Evolutionary conservation across 306 rosid species (phyloP).

Genomic region (Vachellia pachyceras): DNA sequence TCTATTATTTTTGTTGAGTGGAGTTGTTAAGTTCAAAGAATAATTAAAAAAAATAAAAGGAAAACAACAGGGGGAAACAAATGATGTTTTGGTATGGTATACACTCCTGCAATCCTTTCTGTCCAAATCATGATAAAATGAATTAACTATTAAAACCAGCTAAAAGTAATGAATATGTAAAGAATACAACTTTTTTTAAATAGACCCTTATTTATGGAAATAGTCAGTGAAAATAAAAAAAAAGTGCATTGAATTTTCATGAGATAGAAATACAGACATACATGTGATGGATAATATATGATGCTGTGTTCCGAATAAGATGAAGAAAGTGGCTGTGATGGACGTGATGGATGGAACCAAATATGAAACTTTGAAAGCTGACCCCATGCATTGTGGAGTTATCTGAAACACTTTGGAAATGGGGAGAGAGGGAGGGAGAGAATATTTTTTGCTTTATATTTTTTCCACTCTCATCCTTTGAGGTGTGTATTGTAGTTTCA

Average conservation of each 20-base stretch:
- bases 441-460: slow-evolving; percentile 44
- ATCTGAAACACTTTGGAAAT: slow-evolving; percentile 50
- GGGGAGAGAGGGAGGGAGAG: slow-evolving; percentile 40
- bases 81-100: slow-evolving; percentile 39
- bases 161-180: too few species aligned
- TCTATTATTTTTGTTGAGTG: slow-evolving; percentile 46
- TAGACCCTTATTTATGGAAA: too few species aligned
- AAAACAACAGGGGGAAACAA: slow-evolving; percentile 31
- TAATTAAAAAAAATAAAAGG: not conserved
- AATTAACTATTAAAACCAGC: too few species aligned
- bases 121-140: too few species aligned
- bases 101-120: too few species aligned
- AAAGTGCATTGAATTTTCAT: too few species aligned
- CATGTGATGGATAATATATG: slow-evolving; percentile 41
- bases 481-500: slow-evolving; percentile 24
- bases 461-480: slow-evolving; percentile 34
- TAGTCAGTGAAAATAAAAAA: too few species aligned
- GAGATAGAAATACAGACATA: too few species aligned
- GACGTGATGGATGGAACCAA: slow-evolving; percentile 55
- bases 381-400: slow-evolving; percentile 57
- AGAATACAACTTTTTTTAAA: too few species aligned
- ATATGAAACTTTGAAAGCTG: slow-evolving; percentile 51
- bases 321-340: slow-evolving; percentile 39
- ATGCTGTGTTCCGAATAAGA: slow-evolving; percentile 29
- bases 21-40: slow-evolving; percentile 41